Evolutionary conservation across 768 basidiomycete species (phyloP), one percentile per base, ranked within the genome.

Genomic region (Mycena alexandri): DNA sequence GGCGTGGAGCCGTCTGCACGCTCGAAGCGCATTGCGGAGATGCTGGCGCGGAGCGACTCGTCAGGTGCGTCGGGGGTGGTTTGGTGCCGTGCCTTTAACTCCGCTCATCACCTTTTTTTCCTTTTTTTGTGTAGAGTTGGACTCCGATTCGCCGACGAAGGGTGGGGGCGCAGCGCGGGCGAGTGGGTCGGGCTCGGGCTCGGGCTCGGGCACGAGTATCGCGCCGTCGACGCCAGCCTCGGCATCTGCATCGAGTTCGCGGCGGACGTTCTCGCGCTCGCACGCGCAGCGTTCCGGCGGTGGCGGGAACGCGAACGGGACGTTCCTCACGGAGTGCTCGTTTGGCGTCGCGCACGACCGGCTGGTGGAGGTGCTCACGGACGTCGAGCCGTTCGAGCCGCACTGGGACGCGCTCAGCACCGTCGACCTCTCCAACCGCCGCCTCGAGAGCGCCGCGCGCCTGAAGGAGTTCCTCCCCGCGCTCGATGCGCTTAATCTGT

Each of bases 331-430:
- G 13, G 96, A 99, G 86, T 98, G 96, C 75, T 98, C 96, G 46
- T 99, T 99, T 76, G 95, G 89, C 17, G 55, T 98, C 48, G 87
- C 95, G n/a, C 94, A 94, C 73, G 97, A 98, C 76, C 87, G 88
- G 50, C 87, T 99, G 7, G 92, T 99, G 2, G 89, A 93, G 77
- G 90, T 94, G 73, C 94, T 99, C 75, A 98, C 96, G 47, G 96
- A 98, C 73, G 89, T 96, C 14, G 92, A 96, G 75, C 95, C 96
- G 21, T 98, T 93, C 78, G 94, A 96, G 75, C 95, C 96, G 24
- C 86, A 94, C 75, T 99, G 98, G 98, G 96, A 98, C 73, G 83
- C 86, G 44, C 79, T 99, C 65, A 82, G 74, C 62, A 78, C 81
- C 25, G 90, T 99, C 71, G 91, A 98, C 75, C 81, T 99, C 63